These are phyloP conservation scores for Dendrobium officinale DNA, from an alignment of 106 monocot species.

Conservation along the genomic window DNA sequence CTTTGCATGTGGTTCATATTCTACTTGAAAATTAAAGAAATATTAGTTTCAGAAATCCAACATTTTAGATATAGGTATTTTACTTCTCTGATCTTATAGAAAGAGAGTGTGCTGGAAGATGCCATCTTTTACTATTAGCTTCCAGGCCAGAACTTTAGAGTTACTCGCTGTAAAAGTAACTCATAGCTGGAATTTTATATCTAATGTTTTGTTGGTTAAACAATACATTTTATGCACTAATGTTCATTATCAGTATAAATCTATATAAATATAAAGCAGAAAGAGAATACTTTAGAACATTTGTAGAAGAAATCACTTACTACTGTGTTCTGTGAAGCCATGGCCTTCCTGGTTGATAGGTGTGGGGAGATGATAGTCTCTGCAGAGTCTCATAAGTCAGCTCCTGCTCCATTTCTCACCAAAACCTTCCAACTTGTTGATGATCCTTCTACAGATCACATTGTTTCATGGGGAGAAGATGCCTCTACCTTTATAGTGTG, in stretches of 20 bases:
- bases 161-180: too few relatives aligned
- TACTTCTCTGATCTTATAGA: neutral
- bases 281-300: neutral
- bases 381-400: constrained; percentile 50
- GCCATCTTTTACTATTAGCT: neutral
- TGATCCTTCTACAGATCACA: constrained; percentile 59
- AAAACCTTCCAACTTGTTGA: constrained; percentile 91
- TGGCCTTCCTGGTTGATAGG: constrained; percentile 67
- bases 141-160: neutral
- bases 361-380: constrained; percentile 45
- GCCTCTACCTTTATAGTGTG: constrained; percentile 7
- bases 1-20: constrained; percentile 4
- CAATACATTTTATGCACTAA: neutral
- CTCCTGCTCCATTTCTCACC: constrained; percentile 82
- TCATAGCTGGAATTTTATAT: neutral
- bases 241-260: neutral
- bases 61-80: neutral
- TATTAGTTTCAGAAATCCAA: neutral
- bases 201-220: neutral
- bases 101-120: neutral
- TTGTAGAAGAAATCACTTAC: neutral
- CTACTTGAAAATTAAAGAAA: neutral
- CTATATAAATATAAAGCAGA: neutral
- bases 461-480: constrained; percentile 10
- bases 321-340: neutral